Base-by-base conservation (phyloP, 2,329 filamentous ascomycete genomes). In the Fusarium sp. region DNA sequence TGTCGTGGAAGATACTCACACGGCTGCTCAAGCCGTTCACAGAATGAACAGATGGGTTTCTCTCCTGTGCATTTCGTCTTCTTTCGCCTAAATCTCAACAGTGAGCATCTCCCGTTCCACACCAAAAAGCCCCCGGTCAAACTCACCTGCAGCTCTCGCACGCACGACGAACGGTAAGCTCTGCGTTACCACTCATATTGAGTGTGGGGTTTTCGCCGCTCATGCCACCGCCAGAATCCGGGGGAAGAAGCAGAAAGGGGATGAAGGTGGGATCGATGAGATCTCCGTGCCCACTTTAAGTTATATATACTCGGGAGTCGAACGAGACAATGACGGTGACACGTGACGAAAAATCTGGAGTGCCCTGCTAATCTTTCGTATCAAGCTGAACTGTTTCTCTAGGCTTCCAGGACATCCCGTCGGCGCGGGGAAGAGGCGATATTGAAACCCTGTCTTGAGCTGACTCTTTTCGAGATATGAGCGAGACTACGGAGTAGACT, bases 21-120 rank as follows among this genome's bases (percentile, higher is more conserved):
- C 22, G 56, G 35, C 6, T 77, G 73, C 4, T 73, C 63, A 9
- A 77, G 15, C 0, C 75, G 33, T 6, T 77, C 66, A 47, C 75
- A 77, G 15, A 74, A 77, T 4, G 75, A 77, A 10, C 75, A 77
- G 10, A 66, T 25, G 1, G 75, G 75, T 8, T 59, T 61, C 57
- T 77, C 75, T 0, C 75, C 75, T 0, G 75, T 69, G n/a, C 75
- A 77, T 45, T 68, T 77, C 12, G 75, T 73, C 65, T 77, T 77
- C 37, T 77, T 77, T 4, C 73, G 62, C 32, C 75, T 77, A 33
- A 25, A 47, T 40, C 4, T 45, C 20, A 17, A 12, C 17, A 6
- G 7, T 60, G 30, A 8, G 30, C 20, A 32, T 58, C 14, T 52
- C 25, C 10, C 17, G 17, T 27, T 30, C 10, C 45, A 17, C 25